Evolutionary conservation across 306 rosid species (phyloP), one percentile per base, ranked within the genome.

Genomic region (Fragaria ananassa): DNA sequence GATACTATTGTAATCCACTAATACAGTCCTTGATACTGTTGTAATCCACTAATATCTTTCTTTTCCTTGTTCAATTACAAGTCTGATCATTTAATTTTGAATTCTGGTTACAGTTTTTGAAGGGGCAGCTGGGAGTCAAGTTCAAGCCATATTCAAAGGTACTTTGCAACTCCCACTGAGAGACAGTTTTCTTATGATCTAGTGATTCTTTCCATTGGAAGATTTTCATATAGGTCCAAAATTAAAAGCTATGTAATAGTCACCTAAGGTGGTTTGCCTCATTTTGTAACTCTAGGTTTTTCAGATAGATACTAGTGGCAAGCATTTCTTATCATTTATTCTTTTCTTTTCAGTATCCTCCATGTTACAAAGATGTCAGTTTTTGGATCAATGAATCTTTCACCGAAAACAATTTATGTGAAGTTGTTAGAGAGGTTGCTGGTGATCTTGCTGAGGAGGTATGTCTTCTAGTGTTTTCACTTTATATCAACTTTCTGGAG

Each of bases 361-460:
- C 98, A 34, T 95, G 98, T 85, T 95, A 85, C 88, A 95, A 95
- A 83, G 98, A 95, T 75, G 84, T 92, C 61, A 95, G 98, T 81
- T 95, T 95, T 78, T 95, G 98, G 98, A 90, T 90, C 86, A 89
- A 58, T 78, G 97, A 95, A 71, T 77, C 93, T 63, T 91, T 88
- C 85, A 91, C 98, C 8, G 99, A 96, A 82, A 96, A 96, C 81
- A 96, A 96, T 85, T 87, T 96, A 49, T 96, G 99, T 78, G 99
- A 96, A 87, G 85, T 96, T 82, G 99, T 96, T 61, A 89, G 99
- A 88, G 93, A 89, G 67, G 81, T 91, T 74, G 93, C 97, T 0
- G 99, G 99, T 76, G 99, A 96, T 86, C 97, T 96, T 79, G 99
- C 68, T 61, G 99, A 96, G 86, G 99, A 96, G 99, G 99, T 95